Evolutionary conservation across 2,329 filamentous ascomycete genomes (phyloP), one percentile per base, ranked within the genome.

Genomic region (Pseudogymnoascus sp.): DNA sequence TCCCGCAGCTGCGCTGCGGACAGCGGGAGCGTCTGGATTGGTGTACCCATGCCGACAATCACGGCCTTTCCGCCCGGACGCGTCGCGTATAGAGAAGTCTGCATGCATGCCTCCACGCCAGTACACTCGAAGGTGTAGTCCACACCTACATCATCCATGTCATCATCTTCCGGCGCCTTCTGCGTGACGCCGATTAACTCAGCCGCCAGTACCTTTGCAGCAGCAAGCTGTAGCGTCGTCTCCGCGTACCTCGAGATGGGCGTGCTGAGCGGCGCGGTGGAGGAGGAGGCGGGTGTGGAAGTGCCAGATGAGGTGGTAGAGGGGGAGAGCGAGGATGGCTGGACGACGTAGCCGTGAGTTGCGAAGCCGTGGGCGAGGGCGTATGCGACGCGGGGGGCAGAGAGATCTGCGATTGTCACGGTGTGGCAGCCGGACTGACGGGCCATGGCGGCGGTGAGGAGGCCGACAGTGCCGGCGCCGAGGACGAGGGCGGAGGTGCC

Each of bases 1-100:
- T 98, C 93, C 79, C 97, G 97, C 62, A 87, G 82, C 75, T 92
- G 96, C 73, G 96, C 81, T 4, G 90, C 89, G 84, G 93, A 90
- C 74, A 98, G 96, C 61, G 93, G 93, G 80, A 97, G 96, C 8
- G 78, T 90, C 75, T 96, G 92, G 72, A 96, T 90, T 45, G 86
- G 77, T 74, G 89, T 90, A 72, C 93, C 93, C 92, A 97, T 96
- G 63, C 93, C 93, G 67, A 87, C 91, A 78, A 96, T 92, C 7
- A 96, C 88, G 71, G 91, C 93, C n/a, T 83, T 88, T 34, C 90
- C 90, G 64, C 90, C 90, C 51, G 81, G 80, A 67, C 87, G 83
- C 25, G 92, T 83, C 21, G 83, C 82, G 76, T 93, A 87, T 70
- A 93, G 83, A 34, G 83, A 84, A 0, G 89, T 83, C 77, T 93